These are phyloP conservation scores for Lentithecium fluviatile DNA, from an alignment of 495 filamentous ascomycete genomes.

Conservation along the genomic window DNA sequence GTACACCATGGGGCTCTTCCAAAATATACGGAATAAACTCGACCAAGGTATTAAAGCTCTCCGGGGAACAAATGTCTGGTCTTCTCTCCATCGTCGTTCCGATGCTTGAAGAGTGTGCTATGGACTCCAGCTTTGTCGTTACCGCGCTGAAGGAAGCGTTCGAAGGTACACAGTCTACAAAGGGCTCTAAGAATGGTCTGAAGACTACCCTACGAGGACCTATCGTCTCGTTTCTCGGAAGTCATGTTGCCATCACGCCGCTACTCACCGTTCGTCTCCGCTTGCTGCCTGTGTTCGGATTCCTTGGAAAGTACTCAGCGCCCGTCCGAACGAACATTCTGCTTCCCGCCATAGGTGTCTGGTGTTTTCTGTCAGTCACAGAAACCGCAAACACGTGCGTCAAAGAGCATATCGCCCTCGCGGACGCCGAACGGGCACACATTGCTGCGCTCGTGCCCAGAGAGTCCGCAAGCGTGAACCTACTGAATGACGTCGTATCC, in stretches of 20 bases:
- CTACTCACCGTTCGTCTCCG: slow-evolving; percentile 63
- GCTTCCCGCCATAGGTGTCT: slow-evolving; percentile 64
- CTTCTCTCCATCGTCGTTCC: slow-evolving; percentile 67
- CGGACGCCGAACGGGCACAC: slow-evolving; percentile 58
- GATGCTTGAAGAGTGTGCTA: slow-evolving; percentile 74
- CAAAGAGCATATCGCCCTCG: slow-evolving; percentile 60
- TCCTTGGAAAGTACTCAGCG: slow-evolving; percentile 64
- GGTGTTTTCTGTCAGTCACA: slow-evolving; percentile 53
- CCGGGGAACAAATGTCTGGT: slow-evolving; percentile 53
- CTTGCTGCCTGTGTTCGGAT: slow-evolving; percentile 69
- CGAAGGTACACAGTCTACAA: slow-evolving; percentile 46
- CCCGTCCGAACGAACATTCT: slow-evolving; percentile 67
- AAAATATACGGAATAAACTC: slow-evolving; percentile 56
- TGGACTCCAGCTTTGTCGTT: slow-evolving; percentile 66
- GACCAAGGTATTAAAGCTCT: slow-evolving; percentile 58
- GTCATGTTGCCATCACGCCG: slow-evolving; percentile 67
- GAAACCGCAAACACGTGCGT: slow-evolving; percentile 50
- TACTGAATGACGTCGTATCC: slow-evolving; percentile 51
- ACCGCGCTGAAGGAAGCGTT: slow-evolving; percentile 58
- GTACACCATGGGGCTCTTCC: slow-evolving; percentile 14
- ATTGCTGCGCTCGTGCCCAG: slow-evolving; percentile 63
- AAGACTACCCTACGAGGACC: slow-evolving; percentile 33
- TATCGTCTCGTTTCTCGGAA: slow-evolving; percentile 71
- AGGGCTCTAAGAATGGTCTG: slow-evolving; percentile 8
- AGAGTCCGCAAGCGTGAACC: slow-evolving; percentile 63